Evolutionary conservation across 1,284 basidiomycete genomes (phyloP).

Genomic region (Earliella scabrosa): DNA sequence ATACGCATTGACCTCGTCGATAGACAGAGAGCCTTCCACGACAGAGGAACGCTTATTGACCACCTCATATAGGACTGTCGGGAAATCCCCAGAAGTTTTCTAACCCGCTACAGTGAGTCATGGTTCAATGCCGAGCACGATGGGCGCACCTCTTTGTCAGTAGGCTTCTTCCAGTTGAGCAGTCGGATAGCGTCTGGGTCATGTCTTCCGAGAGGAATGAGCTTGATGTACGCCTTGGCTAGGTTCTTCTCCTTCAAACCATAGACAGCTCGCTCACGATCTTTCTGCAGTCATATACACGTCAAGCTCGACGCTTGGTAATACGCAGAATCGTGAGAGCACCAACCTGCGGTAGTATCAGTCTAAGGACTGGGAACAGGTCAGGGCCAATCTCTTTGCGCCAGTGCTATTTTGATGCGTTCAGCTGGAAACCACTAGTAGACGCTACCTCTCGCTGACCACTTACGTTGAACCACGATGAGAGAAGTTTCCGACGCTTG

Average conservation of each 20-base stretch:
- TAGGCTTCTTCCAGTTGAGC: constrained; percentile 90
- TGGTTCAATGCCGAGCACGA: background rate
- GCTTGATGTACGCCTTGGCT: constrained; percentile 87
- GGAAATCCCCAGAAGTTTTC: constrained; percentile 83
- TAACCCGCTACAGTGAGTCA: constrained; percentile 30
- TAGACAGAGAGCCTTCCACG: constrained; percentile 71
- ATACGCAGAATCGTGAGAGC: background rate
- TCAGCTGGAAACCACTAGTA: background rate
- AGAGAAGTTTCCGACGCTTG: constrained; percentile 61
- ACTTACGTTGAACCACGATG: constrained; percentile 77
- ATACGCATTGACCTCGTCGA: constrained; percentile 81
- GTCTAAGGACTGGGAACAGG: constrained; percentile 74
- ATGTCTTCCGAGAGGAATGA: constrained; percentile 80
- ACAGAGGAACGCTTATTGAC: constrained; percentile 86
- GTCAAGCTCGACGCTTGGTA: background rate
- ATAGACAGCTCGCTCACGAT: constrained; percentile 88
- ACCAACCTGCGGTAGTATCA: constrained; percentile 76
- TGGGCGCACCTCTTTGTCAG: constrained; percentile 55
- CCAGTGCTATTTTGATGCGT: constrained; percentile 61
- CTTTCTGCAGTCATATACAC: constrained; percentile 63
- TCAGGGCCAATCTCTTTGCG: constrained; percentile 74
- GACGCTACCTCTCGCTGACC: constrained; percentile 10
- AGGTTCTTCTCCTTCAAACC: constrained; percentile 91
- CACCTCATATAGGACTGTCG: constrained; percentile 83
- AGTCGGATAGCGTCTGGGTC: constrained; percentile 82